Conservation (phyloP, 306 rosid species). For the Lupinus albus region DNA sequence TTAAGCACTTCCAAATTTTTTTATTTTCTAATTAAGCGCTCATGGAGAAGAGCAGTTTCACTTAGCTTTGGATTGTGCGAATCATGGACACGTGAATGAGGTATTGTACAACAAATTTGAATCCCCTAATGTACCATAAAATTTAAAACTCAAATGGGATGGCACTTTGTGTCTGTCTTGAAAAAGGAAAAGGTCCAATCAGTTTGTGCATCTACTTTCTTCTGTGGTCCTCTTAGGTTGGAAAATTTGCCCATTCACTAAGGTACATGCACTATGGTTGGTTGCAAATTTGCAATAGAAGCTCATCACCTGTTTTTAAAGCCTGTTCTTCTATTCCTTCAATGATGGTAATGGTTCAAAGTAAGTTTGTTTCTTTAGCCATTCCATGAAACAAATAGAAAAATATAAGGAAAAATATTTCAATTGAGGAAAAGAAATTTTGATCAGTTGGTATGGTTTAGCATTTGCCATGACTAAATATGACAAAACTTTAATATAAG, state of each 20-base stretch:
- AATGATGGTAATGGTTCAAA: neutral
- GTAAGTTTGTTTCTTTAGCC: neutral
- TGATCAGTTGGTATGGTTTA: neutral
- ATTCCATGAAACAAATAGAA: neutral
- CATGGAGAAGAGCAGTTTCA: neutral
- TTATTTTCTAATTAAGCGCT: too few relatives aligned
- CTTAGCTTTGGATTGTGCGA: slow-evolving; percentile 27
- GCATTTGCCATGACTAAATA: neutral
- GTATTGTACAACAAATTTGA: slow-evolving; percentile 30
- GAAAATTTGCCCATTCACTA: neutral
- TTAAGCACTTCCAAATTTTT: too few relatives aligned
- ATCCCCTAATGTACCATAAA: slow-evolving; percentile 24
- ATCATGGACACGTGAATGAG: slow-evolving; percentile 42
- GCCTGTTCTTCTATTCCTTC: too few relatives aligned
- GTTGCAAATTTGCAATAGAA: slow-evolving; percentile 31
- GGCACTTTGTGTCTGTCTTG: slow-evolving; percentile 39
- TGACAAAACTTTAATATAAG: neutral
- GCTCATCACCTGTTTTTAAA: slow-evolving; percentile 23
- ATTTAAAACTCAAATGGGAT: slow-evolving; percentile 19
- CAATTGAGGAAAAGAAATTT: neutral
- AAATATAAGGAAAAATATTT: neutral
- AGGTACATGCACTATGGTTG: slow-evolving; percentile 27
- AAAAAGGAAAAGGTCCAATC: slow-evolving; percentile 37
- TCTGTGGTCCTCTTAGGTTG: slow-evolving; percentile 20
- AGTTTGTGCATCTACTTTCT: slow-evolving; percentile 31